These are phyloP conservation scores for Knufia petricola DNA, from an alignment of 2,329 filamentous ascomycete species.

Conservation along the genomic window DNA sequence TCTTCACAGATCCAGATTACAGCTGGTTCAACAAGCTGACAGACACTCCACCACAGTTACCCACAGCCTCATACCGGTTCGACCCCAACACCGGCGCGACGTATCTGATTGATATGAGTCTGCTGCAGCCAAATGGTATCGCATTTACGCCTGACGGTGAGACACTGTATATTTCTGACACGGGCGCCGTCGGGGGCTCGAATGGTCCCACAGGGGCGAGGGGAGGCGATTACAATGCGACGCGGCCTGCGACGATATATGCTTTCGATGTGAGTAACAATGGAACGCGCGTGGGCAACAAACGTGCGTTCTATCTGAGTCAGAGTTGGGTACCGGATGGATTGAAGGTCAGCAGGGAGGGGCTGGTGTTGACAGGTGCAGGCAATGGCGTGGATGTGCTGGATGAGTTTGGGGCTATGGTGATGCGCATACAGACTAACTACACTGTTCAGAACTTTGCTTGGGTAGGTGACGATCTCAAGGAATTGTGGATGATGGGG, in stretches of 20 bases:
- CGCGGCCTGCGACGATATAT: constrained; percentile 20
- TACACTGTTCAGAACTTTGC: constrained; percentile 38
- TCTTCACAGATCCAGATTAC: constrained; percentile 42
- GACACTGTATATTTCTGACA: constrained; percentile 34
- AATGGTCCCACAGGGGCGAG: constrained; percentile 23
- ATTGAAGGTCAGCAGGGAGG: constrained; percentile 34
- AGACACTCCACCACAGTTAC: constrained; percentile 29
- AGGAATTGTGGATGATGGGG: constrained; percentile 34
- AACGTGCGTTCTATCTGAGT: constrained; percentile 32
- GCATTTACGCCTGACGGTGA: constrained; percentile 33
- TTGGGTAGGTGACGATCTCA: constrained; percentile 33
- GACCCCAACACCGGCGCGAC: constrained; percentile 28
- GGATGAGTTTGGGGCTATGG: constrained; percentile 29
- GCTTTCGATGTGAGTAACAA: constrained; percentile 32
- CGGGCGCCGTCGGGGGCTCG: constrained; percentile 25
- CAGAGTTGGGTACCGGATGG: constrained; percentile 35
- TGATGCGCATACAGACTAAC: constrained; percentile 35
- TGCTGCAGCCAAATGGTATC: constrained; percentile 36
- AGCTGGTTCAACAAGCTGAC: constrained; percentile 29
- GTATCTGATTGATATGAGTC: constrained; percentile 31
- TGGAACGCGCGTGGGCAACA: constrained; percentile 29
- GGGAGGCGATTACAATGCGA: constrained; percentile 18
- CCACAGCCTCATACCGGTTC: constrained; percentile 33
- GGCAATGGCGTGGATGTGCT: constrained; percentile 34
- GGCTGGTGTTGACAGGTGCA: constrained; percentile 32